Percentiles rank a stretch among this genome's conserved stretches.
These are phyloP conservation scores for Leishmania turanica DNA, from an alignment of 208 protist genomes.

Conservation along the genomic window DNA sequence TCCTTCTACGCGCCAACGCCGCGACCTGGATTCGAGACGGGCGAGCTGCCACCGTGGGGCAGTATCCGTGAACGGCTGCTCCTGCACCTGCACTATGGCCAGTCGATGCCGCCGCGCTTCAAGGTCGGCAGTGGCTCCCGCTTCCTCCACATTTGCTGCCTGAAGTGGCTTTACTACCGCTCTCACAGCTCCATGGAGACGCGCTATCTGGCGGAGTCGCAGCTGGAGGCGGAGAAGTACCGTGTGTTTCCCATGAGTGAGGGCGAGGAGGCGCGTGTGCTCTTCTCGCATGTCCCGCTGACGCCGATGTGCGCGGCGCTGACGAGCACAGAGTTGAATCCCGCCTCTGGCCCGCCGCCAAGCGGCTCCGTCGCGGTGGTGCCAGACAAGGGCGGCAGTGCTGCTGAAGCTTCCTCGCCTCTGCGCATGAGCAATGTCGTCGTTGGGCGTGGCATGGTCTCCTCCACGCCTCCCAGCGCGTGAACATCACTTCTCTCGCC, in stretches of 20 bases:
- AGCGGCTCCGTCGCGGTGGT: neutral
- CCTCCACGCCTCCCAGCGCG: neutral
- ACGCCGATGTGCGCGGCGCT: conserved; percentile 19
- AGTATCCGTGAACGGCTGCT: conserved; percentile 61
- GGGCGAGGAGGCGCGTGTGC: conserved; percentile 17
- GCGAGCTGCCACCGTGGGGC: conserved; percentile 33
- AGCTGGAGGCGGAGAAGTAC: conserved; percentile 74
- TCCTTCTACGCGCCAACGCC: conserved; percentile 57
- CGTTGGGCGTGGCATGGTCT: too few relatives aligned
- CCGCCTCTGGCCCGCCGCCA: neutral
- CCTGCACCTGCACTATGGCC: conserved; percentile 47
- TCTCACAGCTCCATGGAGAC: conserved; percentile 61
- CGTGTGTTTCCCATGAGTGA: conserved; percentile 72
- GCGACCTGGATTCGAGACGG: conserved; percentile 28
- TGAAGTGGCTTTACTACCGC: conserved; percentile 57
- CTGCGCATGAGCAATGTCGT: neutral
- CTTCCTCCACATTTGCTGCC: conserved; percentile 63
- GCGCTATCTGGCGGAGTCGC: conserved; percentile 38
- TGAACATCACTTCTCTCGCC: neutral
- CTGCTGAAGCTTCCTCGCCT: neutral
- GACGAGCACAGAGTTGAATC: conserved; percentile 11
- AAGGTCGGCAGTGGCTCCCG: conserved; percentile 46
- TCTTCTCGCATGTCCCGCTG: conserved; percentile 23
- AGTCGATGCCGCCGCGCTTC: conserved; percentile 47
- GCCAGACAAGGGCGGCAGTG: neutral